Conservation (phyloP, 371 early-diverging fungal species). For the Funneliformis caledonium region DNA sequence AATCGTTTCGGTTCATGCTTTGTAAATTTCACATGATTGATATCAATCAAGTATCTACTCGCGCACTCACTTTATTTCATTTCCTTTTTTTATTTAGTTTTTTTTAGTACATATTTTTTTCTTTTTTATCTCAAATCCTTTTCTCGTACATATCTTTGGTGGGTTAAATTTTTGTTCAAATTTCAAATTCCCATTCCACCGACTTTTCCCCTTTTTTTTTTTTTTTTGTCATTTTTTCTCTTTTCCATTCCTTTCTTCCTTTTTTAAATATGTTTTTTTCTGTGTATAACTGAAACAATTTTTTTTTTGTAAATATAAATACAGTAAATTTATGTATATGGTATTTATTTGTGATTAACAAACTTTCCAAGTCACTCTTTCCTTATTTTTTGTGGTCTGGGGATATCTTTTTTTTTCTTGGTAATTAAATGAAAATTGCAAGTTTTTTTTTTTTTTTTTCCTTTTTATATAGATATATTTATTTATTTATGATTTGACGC, state of each 20-base stretch:
- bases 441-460: not conserved
- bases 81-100: too few species aligned
- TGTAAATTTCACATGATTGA: not conserved
- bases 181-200: not conserved
- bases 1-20: not conserved
- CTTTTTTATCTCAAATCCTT: not conserved
- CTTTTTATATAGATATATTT: not conserved
- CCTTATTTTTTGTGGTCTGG: not conserved
- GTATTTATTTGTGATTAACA: conserved; percentile 1
- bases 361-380: not conserved
- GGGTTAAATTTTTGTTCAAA: not conserved
- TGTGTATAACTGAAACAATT: not conserved
- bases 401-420: not conserved
- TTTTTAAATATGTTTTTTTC: not conserved
- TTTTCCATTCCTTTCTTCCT: not conserved
- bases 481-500: not conserved
- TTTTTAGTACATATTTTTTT: not conserved
- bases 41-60: not conserved
- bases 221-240: too few species aligned
- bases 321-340: conserved; percentile 1
- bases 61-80: not conserved
- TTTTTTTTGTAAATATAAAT: not conserved
- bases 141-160: not conserved
- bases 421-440: not conserved
- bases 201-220: not conserved